Evolutionary conservation across 2,329 filamentous ascomycete species (phyloP).

Genomic region (Fusarium buharicum): DNA sequence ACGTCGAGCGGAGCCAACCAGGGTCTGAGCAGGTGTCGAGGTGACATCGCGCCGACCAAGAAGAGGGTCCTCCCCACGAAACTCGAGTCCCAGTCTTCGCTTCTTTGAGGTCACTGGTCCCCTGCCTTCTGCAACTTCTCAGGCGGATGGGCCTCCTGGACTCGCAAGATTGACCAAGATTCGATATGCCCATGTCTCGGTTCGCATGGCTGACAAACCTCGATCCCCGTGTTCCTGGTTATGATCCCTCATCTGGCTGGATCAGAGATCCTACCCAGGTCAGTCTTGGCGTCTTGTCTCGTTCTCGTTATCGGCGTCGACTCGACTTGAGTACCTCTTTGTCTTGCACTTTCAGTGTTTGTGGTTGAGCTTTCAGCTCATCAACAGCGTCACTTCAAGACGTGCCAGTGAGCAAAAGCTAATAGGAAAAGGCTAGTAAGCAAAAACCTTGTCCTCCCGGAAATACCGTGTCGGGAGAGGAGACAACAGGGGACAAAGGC

Average conservation of each 20-base stretch:
- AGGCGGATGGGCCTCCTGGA: slow-evolving; percentile 14
- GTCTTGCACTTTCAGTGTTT: slow-evolving; percentile 10
- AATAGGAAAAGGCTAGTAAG: too few relatives aligned
- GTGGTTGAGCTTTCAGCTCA: neutral
- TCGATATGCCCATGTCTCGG: slow-evolving; percentile 38
- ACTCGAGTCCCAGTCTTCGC: slow-evolving; percentile 12
- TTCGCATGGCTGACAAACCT: slow-evolving; percentile 29
- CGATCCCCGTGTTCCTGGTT: slow-evolving; percentile 35
- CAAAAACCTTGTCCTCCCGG: slow-evolving; percentile 9
- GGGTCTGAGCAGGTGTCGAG: slow-evolving; percentile 39
- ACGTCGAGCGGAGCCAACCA: slow-evolving; percentile 38
- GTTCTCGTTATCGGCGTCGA: slow-evolving; percentile 1
- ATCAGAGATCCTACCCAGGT: slow-evolving; percentile 23
- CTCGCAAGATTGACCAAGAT: slow-evolving; percentile 27
- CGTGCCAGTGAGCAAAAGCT: neutral
- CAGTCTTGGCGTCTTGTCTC: neutral
- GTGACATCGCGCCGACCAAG: slow-evolving; percentile 40
- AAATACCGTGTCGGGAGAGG: slow-evolving; percentile 18
- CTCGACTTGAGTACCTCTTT: slow-evolving; percentile 4
- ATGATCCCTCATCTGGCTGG: slow-evolving; percentile 27
- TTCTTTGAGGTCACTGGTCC: slow-evolving; percentile 25
- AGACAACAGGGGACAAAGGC: slow-evolving; percentile 26
- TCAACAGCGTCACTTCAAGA: slow-evolving; percentile 1
- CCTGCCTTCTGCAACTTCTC: slow-evolving; percentile 28
- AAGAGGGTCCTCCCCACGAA: slow-evolving; percentile 36